phyloP scores from a whole-genome alignment of 2,329 filamentous ascomycete genomes.

The Aspergillus pseudonomiae region DNA sequence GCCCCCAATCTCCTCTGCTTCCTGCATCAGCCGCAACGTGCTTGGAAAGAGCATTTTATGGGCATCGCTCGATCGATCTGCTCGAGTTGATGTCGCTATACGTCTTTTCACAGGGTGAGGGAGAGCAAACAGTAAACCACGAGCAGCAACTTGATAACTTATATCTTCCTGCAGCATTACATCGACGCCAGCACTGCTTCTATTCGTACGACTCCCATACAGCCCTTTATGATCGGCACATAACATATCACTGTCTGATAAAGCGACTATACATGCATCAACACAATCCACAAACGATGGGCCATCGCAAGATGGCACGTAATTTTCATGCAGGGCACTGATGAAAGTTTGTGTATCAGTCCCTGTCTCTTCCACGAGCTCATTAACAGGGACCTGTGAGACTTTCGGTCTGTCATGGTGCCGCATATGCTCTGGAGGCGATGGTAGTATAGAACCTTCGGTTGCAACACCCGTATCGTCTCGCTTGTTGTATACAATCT shows the following conservation, averaged over 20 bases:
- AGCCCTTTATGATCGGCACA: slow-evolving; percentile 60
- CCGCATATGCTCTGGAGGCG: slow-evolving; percentile 62
- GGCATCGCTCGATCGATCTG: slow-evolving; percentile 56
- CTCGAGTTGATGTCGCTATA: slow-evolving; percentile 42
- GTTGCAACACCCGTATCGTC: slow-evolving; percentile 53
- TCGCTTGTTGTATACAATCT: slow-evolving; percentile 95
- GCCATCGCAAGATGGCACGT: slow-evolving; percentile 74
- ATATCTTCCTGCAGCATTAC: slow-evolving; percentile 90
- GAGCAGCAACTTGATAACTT: slow-evolving; percentile 85
- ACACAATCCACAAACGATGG: slow-evolving; percentile 73
- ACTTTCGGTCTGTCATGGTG: slow-evolving; percentile 62
- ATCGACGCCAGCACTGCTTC: slow-evolving; percentile 54
- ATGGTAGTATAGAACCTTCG: slow-evolving; percentile 50
- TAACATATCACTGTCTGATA: slow-evolving; percentile 87
- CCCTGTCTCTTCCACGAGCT: slow-evolving; percentile 87
- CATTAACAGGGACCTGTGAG: slow-evolving; percentile 70
- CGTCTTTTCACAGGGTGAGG: slow-evolving; percentile 78
- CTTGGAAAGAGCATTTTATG: slow-evolving; percentile 93
- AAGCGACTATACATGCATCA: slow-evolving; percentile 79
- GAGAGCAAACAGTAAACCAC: slow-evolving; percentile 81
- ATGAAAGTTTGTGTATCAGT: slow-evolving; percentile 91
- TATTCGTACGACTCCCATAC: slow-evolving; percentile 60
- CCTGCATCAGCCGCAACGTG: slow-evolving; percentile 79
- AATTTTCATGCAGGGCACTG: slow-evolving; percentile 91
- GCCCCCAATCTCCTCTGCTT: slow-evolving; percentile 78